These are phyloP conservation scores for Triglochin maritima DNA, from an alignment of 106 monocot species.

Conservation along the genomic window DNA sequence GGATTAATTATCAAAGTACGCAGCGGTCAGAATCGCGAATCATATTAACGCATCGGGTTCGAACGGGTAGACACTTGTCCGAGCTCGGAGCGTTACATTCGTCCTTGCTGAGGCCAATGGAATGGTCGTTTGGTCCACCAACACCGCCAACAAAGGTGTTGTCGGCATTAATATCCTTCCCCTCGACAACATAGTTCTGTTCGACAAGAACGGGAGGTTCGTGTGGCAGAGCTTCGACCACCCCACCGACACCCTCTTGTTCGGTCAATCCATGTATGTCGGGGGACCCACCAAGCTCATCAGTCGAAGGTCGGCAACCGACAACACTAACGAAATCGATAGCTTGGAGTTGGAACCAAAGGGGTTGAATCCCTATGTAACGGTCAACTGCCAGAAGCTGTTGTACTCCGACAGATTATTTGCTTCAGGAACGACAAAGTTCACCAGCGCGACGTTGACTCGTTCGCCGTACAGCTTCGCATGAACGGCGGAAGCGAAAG, in stretches of 20 bases:
- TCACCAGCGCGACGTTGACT: conserved; percentile 10
- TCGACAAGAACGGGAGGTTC: background rate
- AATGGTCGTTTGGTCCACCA: conserved; percentile 7
- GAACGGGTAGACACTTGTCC: too few relatives aligned
- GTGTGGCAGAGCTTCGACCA: conserved; percentile 19
- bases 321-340: conserved; percentile 10
- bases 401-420: conserved; percentile 6
- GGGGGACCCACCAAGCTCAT: conserved; percentile 8
- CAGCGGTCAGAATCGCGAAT: too few relatives aligned
- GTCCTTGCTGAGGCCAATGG: conserved; percentile 13
- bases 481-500: too few relatives aligned
- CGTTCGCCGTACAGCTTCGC: too few relatives aligned
- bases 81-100: too few relatives aligned
- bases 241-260: conserved; percentile 14
- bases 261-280: conserved; percentile 4
- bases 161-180: conserved; percentile 8
- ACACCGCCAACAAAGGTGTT: conserved; percentile 16
- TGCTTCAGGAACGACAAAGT: background rate
- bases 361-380: conserved; percentile 10
- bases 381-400: background rate
- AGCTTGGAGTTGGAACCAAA: conserved; percentile 10
- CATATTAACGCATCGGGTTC: too few relatives aligned
- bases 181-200: conserved; percentile 6
- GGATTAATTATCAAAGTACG: too few relatives aligned
- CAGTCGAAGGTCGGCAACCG: conserved; percentile 10